Evolutionary conservation across 176 grass and related monocot species (phyloP).

Genomic region (Aegilops tauschii): DNA sequence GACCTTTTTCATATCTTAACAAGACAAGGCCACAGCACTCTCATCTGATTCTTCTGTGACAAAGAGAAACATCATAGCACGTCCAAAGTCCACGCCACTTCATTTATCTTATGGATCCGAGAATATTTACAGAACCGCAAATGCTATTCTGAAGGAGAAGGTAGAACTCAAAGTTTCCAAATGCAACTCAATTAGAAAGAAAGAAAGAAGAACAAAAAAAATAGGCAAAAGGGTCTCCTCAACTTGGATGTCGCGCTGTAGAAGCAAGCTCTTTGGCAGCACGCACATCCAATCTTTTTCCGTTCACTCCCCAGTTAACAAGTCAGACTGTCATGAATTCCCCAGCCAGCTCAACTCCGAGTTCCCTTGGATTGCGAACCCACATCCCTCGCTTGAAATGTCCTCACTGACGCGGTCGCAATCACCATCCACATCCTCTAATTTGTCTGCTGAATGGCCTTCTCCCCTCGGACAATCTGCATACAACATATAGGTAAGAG

Average conservation of each 20-base stretch:
- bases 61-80: background rate
- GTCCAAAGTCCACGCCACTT: constrained; percentile 9
- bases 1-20: background rate
- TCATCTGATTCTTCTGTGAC: constrained; percentile 17
- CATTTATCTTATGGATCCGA: constrained; percentile 48
- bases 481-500: background rate
- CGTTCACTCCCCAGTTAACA: constrained; percentile 13
- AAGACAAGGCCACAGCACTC: background rate
- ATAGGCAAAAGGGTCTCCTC: constrained; percentile 6
- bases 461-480: constrained; percentile 54
- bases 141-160: constrained; percentile 38
- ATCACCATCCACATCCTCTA: constrained; percentile 7
- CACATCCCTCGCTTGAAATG: background rate
- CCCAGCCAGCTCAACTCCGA: background rate
- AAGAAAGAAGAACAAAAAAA: constrained; percentile 17
- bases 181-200: constrained; percentile 32
- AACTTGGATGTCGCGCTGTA: background rate
- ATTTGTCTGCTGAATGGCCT: constrained; percentile 35
- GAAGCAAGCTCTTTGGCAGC: constrained; percentile 11
- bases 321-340: constrained; percentile 11
- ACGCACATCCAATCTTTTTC: constrained; percentile 1
- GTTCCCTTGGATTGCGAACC: background rate
- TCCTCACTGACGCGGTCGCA: background rate
- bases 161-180: constrained; percentile 25
- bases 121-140: constrained; percentile 47